Evolutionary conservation across 2,329 filamentous ascomycete genomes (phyloP).

Genomic region (Pseudogymnoascus pannorum): DNA sequence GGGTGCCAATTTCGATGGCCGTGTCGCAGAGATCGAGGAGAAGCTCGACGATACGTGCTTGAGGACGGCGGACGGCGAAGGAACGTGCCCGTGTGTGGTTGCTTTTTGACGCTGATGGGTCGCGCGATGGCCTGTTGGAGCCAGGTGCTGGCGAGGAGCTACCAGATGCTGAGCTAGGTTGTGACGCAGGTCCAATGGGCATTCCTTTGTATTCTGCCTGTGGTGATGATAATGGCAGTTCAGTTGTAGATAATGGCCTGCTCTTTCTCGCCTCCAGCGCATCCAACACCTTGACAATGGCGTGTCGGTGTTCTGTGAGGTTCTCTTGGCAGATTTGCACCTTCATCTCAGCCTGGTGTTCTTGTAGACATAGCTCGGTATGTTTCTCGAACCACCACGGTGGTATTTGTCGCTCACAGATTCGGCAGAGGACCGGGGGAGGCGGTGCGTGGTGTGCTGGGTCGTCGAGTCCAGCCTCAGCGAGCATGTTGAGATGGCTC

Average conservation of each 20-base stretch:
- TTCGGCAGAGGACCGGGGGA: slow-evolving; percentile 81
- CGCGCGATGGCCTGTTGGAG: slow-evolving; percentile 63
- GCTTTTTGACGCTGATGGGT: slow-evolving; percentile 58
- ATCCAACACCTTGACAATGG: slow-evolving; percentile 92
- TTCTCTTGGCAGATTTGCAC: slow-evolving; percentile 93
- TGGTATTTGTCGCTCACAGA: slow-evolving; percentile 93
- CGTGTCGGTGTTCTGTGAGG: slow-evolving; percentile 83
- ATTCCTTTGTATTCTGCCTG: slow-evolving; percentile 81
- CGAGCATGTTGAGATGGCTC: slow-evolving; percentile 82
- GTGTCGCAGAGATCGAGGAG: slow-evolving; percentile 94
- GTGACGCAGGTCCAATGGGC: slow-evolving; percentile 67
- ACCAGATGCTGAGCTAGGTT: slow-evolving; percentile 61
- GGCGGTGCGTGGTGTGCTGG: slow-evolving; percentile 72
- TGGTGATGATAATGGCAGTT: slow-evolving; percentile 32
- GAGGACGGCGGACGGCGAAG: slow-evolving; percentile 82
- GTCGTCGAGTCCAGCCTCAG: slow-evolving; percentile 73
- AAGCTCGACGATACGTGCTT: slow-evolving; percentile 89
- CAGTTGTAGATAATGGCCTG: slow-evolving; percentile 51
- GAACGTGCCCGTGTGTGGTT: slow-evolving; percentile 77
- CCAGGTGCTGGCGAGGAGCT: slow-evolving; percentile 64
- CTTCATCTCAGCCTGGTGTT: slow-evolving; percentile 95
- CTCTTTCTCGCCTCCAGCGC: slow-evolving; percentile 74
- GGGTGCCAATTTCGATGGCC: slow-evolving; percentile 86
- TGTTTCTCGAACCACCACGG: slow-evolving; percentile 99
- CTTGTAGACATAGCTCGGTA: slow-evolving; percentile 89